Evolutionary conservation across 1,139 yeast species (phyloP), one percentile per base, ranked within the genome.

Genomic region (Pichia cactophila): DNA sequence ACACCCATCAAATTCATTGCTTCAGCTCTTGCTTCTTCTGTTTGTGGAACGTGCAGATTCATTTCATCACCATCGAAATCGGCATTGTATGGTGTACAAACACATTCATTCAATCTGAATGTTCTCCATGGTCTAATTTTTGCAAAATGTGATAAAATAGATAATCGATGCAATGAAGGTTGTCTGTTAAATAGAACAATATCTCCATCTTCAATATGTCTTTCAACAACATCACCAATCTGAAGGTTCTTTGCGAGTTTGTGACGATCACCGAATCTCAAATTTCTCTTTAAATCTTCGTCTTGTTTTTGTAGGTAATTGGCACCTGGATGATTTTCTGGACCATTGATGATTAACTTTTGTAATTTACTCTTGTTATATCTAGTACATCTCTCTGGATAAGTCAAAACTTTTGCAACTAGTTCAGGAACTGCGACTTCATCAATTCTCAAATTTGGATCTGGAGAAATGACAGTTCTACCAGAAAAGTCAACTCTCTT

Each of bases 51-150:
- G 64, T 94, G 99, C 64, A 94, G 74, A 67, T 94, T 94, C 99
- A 94, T 94, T 69, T 94, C 99, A 69, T 94, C 99, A 68, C 99
- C 99, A 69, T 94, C 99, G 64, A 94, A 94, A 78, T 94, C 99
- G 41, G 99, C 99, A 68, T 94, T 94, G 70, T 92, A 94, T 1
- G 98, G 98, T 0, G 98, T 92, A 73, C 99, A 94, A 16, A 92
- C 98, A 84, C 99, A 94, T 69, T 94, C 99, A 64, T 94, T 94
- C 60, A 94, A 77, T 58, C 99, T 76, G 71, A 94, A 87, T 1
- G 99, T 94, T 72, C 98, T 78, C 98, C 98, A 94, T 1, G 98
- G 98, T 60, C 96, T 78, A 60, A 94, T 83, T 63, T 88, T 90
- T 44, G 97, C 99, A 66, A 84, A 89, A 72, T 94, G 99, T 2